Evolutionary conservation across 495 filamentous ascomycete species (phyloP), one percentile per base, ranked within the genome.

Genomic region (Cryomyces minteri): DNA sequence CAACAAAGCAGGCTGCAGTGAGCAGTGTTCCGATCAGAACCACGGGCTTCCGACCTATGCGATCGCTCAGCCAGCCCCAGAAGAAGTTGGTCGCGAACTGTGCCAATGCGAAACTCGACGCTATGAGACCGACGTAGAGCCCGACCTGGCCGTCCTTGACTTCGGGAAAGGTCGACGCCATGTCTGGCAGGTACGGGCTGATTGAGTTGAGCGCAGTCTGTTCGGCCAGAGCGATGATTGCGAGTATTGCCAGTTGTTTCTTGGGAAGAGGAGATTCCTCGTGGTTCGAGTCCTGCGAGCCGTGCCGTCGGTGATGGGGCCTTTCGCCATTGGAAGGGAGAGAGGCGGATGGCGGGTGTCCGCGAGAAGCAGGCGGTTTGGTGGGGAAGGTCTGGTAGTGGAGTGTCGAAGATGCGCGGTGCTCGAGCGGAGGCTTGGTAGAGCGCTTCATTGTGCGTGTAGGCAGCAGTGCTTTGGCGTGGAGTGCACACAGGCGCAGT

Each of bases 201-300:
- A 98, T 93, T 10, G 82, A 90, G 56, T 98, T 96, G 54, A 98
- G 73, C 1, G 90, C 90, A 0, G 92, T 95, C 63, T 98, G 90
- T 53, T 98, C 90, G 32, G 83, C 79, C 14, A 98, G 69, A 4
- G 87, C 85, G 40, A 98, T 82, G 51, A 96, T 62, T 2, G 87
- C 90, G 29, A 98, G 68, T 2, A 94, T 75, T 5, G 72, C 68
- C 43, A 98, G 78, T 61, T 96, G 92, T 54, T 66, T 79, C 52
- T 72, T 79, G 1, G 90, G 90, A 28, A 95, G 65, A 0, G 88
- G 84, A 0, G 84, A 82, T 31, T 69, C 58, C 18, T 25, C 18
- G 47, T 53, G 47, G 49, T 61, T 48, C 44, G 12, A 43, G 37
- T 43, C 50, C 10, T 47, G 41, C 5, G 57, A 55, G 18, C 31